Base-by-base conservation (phyloP, 805 yeast species). In the Pichia gijzeniarum region DNA sequence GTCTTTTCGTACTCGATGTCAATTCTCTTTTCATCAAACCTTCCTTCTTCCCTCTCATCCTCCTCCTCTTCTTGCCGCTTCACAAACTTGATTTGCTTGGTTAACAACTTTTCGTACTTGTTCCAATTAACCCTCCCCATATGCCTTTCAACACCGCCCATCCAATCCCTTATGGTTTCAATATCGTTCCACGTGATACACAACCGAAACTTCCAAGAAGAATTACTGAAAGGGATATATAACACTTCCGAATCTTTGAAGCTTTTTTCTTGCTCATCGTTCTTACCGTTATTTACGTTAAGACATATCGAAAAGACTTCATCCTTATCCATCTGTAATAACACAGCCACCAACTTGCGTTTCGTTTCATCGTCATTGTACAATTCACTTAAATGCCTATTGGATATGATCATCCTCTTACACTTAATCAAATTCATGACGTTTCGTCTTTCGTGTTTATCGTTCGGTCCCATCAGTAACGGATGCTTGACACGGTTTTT, bases 161-260 rank as follows among this genome's bases (percentile, higher is more conserved):
- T 35, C 49, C 49, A 47, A 30, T 39, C 28, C 20, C 58, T 40
- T 5, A 54, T 34, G 9, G 10, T 47, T 25, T 48, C 45, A 27
- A 61, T 50, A 10, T 60, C 63, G 2, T 44, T 47, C 41, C 54
- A 35, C 9, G 49, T 43, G 19, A 59, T 56, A 13, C 53, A 47
- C 16, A 61, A 39, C 40, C 45, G 52, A 22, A 61, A 57, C 36
- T 49, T 52, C 63, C 64, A 61, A 9, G 49, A 45, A 1, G 54
- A 57, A 10, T 59, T 58, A 19, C 16, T 44, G 35, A 59, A 41
- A 2, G 57, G 60, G 12, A 58, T 39, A 32, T 48, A 46, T 18
- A 56, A 42, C 30, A 33, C 32, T 18, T 46, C 38, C 2, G 41
- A 38, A 19, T 42, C 40, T 31, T 36, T 47, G 22, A 35, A 16